phyloP scores from a whole-genome alignment of 768 basidiomycete genomes.

The Mycena floridula region DNA sequence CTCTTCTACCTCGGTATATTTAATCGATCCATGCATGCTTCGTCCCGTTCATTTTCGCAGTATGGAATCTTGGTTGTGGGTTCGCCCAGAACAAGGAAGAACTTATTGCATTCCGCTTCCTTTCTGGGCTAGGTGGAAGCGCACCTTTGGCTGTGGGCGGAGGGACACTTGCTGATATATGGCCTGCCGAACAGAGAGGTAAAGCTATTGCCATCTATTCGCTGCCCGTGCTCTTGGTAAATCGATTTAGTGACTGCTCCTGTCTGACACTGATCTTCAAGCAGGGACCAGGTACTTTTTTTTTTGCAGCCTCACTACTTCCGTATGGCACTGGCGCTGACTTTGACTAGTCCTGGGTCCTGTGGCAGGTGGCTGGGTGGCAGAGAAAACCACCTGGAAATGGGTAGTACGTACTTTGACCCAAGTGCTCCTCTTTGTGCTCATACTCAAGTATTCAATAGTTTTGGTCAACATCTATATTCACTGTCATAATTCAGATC shows the following conservation, averaged over 20 bases:
- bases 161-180: constrained; percentile 61
- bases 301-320: background rate
- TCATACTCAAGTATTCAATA: too few species aligned
- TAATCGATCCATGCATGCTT: constrained; percentile 52
- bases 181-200: constrained; percentile 56
- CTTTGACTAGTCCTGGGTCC: constrained; percentile 64
- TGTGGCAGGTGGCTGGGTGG: constrained; percentile 59
- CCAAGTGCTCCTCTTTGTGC: too few species aligned
- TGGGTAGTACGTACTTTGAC: too few species aligned
- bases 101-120: constrained; percentile 46
- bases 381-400: constrained; percentile 58
- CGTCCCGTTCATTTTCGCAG: constrained; percentile 55
- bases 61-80: constrained; percentile 40
- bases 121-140: constrained; percentile 48
- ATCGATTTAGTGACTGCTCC: background rate
- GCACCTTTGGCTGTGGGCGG: constrained; percentile 46
- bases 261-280: too few species aligned
- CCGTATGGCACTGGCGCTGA: background rate
- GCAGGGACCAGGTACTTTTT: background rate
- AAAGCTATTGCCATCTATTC: constrained; percentile 60
- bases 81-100: constrained; percentile 38
- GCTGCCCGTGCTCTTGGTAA: constrained; percentile 55
- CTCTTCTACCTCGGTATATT: constrained; percentile 56
- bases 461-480: constrained; percentile 66
- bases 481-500: constrained; percentile 47